Conservation (phyloP, 139 green algal species). For the Deuterostichococcus epilithicus region DNA sequence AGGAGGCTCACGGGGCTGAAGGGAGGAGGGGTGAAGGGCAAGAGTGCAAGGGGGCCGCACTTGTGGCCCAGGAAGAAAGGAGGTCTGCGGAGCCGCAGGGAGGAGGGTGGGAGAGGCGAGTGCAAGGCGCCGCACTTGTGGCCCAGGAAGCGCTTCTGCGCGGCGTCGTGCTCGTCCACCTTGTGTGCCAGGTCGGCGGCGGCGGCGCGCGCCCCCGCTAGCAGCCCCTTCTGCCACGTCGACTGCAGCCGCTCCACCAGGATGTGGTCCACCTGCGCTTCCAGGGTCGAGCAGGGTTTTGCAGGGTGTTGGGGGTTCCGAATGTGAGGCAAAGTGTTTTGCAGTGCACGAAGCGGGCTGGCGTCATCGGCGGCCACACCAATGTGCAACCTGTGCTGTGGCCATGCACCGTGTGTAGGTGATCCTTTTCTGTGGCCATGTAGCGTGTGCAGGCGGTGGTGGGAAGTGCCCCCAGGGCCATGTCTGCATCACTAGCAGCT, state of each 20-base stretch:
- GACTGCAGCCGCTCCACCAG: conserved; percentile 52
- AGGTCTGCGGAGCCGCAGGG: background rate
- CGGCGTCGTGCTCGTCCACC: conserved; percentile 47
- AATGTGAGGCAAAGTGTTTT: background rate
- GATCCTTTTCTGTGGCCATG: no score
- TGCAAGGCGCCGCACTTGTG: conserved; percentile 28
- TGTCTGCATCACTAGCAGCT: background rate
- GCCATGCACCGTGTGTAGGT: background rate
- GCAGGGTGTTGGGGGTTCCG: background rate
- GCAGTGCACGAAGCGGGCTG: background rate
- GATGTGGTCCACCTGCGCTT: conserved; percentile 45
- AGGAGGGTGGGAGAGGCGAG: background rate
- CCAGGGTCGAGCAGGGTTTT: conserved; percentile 25
- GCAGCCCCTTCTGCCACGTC: conserved; percentile 31
- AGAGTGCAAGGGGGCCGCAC: background rate
- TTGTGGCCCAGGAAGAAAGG: background rate
- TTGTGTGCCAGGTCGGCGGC: conserved; percentile 10
- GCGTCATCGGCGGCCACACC: no score
- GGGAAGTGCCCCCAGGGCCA: no score
- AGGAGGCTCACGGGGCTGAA: no score
- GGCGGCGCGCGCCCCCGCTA: conserved; percentile 10
- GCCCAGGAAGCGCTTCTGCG: conserved; percentile 44
- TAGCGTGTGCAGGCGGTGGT: no score
- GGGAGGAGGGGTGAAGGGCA: background rate
- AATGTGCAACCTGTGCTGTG: background rate